These are phyloP conservation scores for Epichloe sp. DNA, from an alignment of 2,329 filamentous ascomycete genomes.

Conservation along the genomic window DNA sequence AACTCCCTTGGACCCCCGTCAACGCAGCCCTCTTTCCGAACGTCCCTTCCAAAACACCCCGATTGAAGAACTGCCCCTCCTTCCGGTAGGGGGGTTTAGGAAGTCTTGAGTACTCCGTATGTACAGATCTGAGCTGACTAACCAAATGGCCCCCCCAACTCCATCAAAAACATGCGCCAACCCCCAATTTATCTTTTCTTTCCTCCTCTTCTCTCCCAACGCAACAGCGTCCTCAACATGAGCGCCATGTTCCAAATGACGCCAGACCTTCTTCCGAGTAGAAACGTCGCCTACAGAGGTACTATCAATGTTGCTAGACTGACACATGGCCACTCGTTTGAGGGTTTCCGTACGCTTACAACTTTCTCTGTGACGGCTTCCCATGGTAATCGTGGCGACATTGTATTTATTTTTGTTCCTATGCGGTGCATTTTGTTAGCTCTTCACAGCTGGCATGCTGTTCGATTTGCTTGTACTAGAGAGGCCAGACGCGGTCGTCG, in stretches of 20 bases:
- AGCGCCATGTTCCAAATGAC: constrained; percentile 2
- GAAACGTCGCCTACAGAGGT: constrained; percentile 11
- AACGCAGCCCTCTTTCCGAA: no score
- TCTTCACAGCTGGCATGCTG: no score
- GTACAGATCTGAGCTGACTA: not conserved
- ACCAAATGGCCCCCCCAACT: not conserved
- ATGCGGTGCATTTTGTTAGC: no score
- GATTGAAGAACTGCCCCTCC: no score
- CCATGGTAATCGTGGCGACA: constrained; percentile 32
- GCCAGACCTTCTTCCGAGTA: constrained; percentile 12
- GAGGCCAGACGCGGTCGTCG: no score
- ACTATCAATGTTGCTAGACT: constrained; percentile 21
- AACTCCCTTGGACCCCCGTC: no score
- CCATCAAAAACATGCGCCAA: not conserved
- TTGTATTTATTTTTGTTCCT: not conserved
- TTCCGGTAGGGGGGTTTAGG: no score
- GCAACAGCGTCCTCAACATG: constrained; percentile 18
- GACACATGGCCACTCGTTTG: constrained; percentile 27
- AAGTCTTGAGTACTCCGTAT: no score
- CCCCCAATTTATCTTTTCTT: constrained; percentile 4
- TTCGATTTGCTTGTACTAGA: no score
- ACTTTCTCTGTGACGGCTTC: constrained; percentile 23
- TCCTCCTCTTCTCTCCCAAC: constrained; percentile 4
- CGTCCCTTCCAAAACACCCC: no score
- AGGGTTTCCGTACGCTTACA: constrained; percentile 22